Base-by-base conservation (phyloP, 371 early-diverging fungal genomes). In the Scutellospora calospora region DNA sequence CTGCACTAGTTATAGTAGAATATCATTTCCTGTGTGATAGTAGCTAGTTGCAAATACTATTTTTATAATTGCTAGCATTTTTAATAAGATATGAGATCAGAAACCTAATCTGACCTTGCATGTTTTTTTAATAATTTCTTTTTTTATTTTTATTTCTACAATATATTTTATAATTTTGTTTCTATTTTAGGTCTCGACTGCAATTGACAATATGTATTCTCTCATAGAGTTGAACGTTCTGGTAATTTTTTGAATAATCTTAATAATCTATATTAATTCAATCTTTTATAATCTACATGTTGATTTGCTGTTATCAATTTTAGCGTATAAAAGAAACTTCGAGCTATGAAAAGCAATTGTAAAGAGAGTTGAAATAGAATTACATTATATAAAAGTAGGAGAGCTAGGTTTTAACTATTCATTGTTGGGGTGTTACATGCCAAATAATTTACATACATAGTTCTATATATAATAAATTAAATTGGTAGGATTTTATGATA, bases 101-200 rank as follows among this genome's bases (percentile, higher is more conserved):
- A 72, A 72, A 72, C 72, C 52, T 51, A 51, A 45, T 72, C 72
- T 72, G 72, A 72, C 51, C 51, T 25, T 51, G 25, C 25, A 51
- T 16, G 16, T 3, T 33, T 68, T 29, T 20, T 68, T 68, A 68
- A 5, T 68, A 35, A 35, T 33, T 68, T 6, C 27, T 63, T 63
- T 68, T 35, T 33, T 68, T 35, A n/a, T 41, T 14, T 16, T 35
- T 29, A 45, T 68, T 68, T 18, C 4, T 11, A 16, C 38, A 68
- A 68, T 18, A 5, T 68, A 68, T 41, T 68, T 68, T 68, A 35
- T 63, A 68, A 8, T 51, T 72, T 72, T 25, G 5, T 72, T 51
- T 22, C 16, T 51, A 51, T 31, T 72, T 72, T 72, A 72, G 52
- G 52, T 72, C 9, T 72, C 31, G 3, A 51, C n/a, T 52, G 72